Percentiles rank a stretch among this genome's conserved stretches.
Conservation (phyloP, 176 grass and related monocot genomes). For the Rhynchospora tenuis region DNA sequence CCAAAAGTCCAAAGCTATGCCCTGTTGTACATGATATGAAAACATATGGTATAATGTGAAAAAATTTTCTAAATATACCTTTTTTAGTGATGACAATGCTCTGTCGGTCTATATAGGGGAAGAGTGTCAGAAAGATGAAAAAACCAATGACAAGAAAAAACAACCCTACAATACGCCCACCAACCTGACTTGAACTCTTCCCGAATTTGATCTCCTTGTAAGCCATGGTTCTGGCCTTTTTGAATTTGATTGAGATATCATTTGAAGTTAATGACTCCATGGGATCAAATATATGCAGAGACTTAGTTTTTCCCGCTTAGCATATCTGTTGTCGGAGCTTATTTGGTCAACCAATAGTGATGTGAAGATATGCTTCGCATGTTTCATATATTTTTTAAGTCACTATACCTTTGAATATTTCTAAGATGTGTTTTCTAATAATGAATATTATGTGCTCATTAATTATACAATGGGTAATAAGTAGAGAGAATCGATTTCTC, state of each 20-base stretch:
- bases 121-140: not conserved
- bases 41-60: not conserved
- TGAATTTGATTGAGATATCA: not conserved
- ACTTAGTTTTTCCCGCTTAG: not conserved
- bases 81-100: not conserved
- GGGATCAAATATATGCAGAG: not conserved
- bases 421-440: not conserved
- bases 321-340: not conserved
- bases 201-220: not conserved
- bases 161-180: not conserved
- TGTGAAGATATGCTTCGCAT: constrained; percentile 10
- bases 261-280: not conserved
- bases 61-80: not conserved
- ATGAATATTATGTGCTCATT: not conserved
- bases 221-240: not conserved
- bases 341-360: not conserved
- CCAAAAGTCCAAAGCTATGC: not conserved
- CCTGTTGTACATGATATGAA: not conserved
- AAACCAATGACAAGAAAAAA: not conserved
- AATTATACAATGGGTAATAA: not conserved
- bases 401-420: not conserved
- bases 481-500: not conserved
- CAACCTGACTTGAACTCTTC: not conserved
- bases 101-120: not conserved
- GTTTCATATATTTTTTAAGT: not conserved